A percentile compares a stretch with the other conserved stretches of the same genome.
These are phyloP conservation scores for Mycena kentingensis DNA, from an alignment of 768 basidiomycete genomes.

Conservation along the genomic window DNA sequence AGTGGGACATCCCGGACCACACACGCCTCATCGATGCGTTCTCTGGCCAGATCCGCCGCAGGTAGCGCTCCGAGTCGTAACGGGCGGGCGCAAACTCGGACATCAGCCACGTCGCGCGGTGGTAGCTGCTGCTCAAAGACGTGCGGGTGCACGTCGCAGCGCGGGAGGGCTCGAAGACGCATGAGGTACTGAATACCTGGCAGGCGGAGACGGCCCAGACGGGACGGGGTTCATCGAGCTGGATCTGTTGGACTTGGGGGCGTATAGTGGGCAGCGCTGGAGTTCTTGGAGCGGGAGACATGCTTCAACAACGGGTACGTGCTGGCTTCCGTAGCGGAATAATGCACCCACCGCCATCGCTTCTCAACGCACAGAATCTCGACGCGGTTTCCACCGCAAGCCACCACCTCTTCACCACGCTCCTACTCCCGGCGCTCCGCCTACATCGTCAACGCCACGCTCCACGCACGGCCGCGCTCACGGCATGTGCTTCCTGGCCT, in stretches of 20 bases:
- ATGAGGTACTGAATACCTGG: conserved; percentile 29
- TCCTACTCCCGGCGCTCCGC: conserved; percentile 24
- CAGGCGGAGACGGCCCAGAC: conserved; percentile 29
- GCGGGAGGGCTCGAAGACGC: conserved; percentile 16
- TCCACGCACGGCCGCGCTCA: not conserved
- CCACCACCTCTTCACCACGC: conserved; percentile 16
- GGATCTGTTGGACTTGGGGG: conserved; percentile 32
- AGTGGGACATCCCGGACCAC: conserved; percentile 39
- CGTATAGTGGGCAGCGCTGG: conserved; percentile 30
- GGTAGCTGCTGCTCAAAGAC: conserved; percentile 30
- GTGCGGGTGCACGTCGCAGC: conserved; percentile 33
- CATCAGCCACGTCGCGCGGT: conserved; percentile 44
- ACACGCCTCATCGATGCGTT: conserved; percentile 8
- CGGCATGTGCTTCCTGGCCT: conserved; percentile 4
- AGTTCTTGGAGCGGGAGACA: conserved; percentile 24
- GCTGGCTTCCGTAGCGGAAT: conserved; percentile 21
- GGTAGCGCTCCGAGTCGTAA: conserved; percentile 37
- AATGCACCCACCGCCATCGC: conserved; percentile 25
- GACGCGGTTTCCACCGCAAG: conserved; percentile 22
- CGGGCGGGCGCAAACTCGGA: conserved; percentile 42
- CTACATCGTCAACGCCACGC: conserved; percentile 28
- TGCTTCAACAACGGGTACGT: conserved; percentile 30
- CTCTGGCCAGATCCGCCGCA: not conserved
- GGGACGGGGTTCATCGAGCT: conserved; percentile 25
- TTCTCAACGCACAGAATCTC: conserved; percentile 24